phyloP scores from a whole-genome alignment of 2,329 filamentous ascomycete species.

The Plenodomus lindquistii region DNA sequence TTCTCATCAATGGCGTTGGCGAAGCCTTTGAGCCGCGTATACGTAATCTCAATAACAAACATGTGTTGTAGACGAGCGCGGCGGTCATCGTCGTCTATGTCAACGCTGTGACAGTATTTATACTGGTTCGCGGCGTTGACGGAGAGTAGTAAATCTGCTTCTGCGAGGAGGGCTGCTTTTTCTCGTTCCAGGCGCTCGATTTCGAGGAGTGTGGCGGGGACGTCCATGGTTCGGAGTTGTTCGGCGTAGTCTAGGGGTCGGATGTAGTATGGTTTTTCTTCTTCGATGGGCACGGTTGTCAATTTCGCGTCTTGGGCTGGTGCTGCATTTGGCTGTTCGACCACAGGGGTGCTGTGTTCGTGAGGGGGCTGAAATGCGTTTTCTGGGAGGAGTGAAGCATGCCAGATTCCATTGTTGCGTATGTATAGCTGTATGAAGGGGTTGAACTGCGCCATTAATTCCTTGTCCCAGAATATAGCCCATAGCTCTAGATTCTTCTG shows the following conservation, averaged over 20 bases:
- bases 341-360: background rate
- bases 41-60: slow-evolving; percentile 21
- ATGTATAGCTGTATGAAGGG: slow-evolving; percentile 32
- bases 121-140: slow-evolving; percentile 24
- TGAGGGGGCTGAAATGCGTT: slow-evolving; percentile 20
- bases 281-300: background rate
- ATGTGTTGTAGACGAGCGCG: slow-evolving; percentile 21
- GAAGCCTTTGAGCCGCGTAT: slow-evolving; percentile 18
- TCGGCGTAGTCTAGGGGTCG: slow-evolving; percentile 25
- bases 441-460: slow-evolving; percentile 28
- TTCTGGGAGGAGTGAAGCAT: slow-evolving; percentile 23
- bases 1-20: slow-evolving; percentile 20
- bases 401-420: slow-evolving; percentile 29
- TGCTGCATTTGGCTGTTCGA: background rate
- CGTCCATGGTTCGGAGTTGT: slow-evolving; percentile 18
- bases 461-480: slow-evolving; percentile 29
- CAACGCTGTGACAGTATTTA: slow-evolving; percentile 20
- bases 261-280: slow-evolving; percentile 20
- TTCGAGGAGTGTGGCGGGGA: slow-evolving; percentile 8
- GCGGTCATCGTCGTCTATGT: slow-evolving; percentile 19
- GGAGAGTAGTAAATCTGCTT: slow-evolving; percentile 25
- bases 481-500: slow-evolving; percentile 29
- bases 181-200: slow-evolving; percentile 21
- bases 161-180: slow-evolving; percentile 16
- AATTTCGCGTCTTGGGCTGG: background rate